Evolutionary conservation across 2,329 filamentous ascomycete species (phyloP).

Genomic region (Calonectria hongkongensis): DNA sequence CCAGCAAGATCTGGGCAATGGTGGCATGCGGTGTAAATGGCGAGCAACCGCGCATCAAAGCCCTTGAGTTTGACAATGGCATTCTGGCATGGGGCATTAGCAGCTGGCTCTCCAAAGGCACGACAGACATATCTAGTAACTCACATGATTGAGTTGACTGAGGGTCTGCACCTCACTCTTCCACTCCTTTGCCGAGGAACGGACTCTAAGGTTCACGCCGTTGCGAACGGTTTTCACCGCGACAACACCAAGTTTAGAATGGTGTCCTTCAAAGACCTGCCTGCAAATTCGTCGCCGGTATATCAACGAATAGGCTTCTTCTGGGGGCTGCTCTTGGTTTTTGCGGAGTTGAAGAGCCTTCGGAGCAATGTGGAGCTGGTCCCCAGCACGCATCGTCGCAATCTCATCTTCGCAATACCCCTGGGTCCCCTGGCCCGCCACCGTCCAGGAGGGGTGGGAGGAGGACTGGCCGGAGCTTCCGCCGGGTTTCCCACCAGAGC

Average conservation of each 20-base stretch:
- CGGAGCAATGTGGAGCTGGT: not conserved
- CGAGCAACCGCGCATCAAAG: not conserved
- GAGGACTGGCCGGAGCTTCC: too few relatives aligned
- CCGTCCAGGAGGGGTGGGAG: too few relatives aligned
- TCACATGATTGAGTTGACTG: not conserved
- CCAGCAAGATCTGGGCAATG: too few relatives aligned
- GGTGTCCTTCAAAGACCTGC: not conserved
- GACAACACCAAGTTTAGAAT: not conserved
- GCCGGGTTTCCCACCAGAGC: too few relatives aligned
- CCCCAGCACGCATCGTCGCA: not conserved
- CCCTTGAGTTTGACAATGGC: not conserved
- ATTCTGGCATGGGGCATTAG: not conserved
- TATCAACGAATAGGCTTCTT: not conserved
- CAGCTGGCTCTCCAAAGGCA: too few relatives aligned
- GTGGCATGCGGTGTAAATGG: too few relatives aligned
- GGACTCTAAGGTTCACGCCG: not conserved
- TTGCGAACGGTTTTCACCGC: not conserved
- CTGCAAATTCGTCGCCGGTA: not conserved
- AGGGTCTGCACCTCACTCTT: not conserved
- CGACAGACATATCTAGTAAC: not conserved
- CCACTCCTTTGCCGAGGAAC: not conserved
- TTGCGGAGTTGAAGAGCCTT: too few relatives aligned
- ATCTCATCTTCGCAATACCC: too few relatives aligned
- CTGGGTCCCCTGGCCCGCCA: too few relatives aligned
- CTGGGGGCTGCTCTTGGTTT: accelerated